phyloP scores from a whole-genome alignment of 1,284 basidiomycete species.

The Cryptococcus sp. region DNA sequence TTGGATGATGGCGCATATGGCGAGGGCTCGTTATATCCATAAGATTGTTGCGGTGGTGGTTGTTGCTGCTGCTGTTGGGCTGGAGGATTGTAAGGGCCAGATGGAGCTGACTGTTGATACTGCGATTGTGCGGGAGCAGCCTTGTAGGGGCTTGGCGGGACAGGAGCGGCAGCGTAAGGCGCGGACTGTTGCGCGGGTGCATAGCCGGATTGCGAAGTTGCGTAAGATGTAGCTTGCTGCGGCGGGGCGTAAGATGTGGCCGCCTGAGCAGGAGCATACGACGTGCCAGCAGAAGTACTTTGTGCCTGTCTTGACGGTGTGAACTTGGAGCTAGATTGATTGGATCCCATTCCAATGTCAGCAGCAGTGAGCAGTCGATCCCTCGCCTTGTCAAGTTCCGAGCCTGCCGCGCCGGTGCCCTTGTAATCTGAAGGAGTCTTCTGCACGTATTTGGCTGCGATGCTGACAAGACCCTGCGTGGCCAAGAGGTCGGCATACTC shows the following conservation, averaged over 20 bases:
- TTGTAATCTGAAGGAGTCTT: conserved; percentile 80
- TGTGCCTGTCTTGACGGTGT: conserved; percentile 6
- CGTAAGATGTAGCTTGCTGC: conserved; percentile 5
- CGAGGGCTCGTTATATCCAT: conserved; percentile 9
- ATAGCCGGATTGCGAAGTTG: not conserved
- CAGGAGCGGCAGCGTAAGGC: conserved; percentile 34
- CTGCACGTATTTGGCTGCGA: conserved; percentile 78
- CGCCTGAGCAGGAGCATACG: conserved; percentile 13
- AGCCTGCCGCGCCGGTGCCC: conserved; percentile 58
- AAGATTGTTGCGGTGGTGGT: conserved; percentile 12
- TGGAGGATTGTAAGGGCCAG: conserved; percentile 15
- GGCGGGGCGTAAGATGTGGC: conserved; percentile 5
- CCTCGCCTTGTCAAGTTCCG: conserved; percentile 65
- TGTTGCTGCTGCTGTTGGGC: conserved; percentile 1
- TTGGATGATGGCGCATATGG: conserved; percentile 22
- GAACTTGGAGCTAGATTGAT: conserved; percentile 9
- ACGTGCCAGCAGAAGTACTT: conserved; percentile 10
- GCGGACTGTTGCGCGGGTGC: conserved; percentile 19
- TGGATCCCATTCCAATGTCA: conserved; percentile 18
- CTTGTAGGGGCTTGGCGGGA: conserved; percentile 18
- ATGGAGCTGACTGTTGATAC: conserved; percentile 20
- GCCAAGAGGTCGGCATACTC: conserved; percentile 94
- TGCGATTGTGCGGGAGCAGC: conserved; percentile 15
- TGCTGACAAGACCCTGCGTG: conserved; percentile 81
- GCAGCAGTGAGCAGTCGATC: conserved; percentile 53